Conservation (phyloP, 495 filamentous ascomycete species). For the Aspergillus hancockii region DNA sequence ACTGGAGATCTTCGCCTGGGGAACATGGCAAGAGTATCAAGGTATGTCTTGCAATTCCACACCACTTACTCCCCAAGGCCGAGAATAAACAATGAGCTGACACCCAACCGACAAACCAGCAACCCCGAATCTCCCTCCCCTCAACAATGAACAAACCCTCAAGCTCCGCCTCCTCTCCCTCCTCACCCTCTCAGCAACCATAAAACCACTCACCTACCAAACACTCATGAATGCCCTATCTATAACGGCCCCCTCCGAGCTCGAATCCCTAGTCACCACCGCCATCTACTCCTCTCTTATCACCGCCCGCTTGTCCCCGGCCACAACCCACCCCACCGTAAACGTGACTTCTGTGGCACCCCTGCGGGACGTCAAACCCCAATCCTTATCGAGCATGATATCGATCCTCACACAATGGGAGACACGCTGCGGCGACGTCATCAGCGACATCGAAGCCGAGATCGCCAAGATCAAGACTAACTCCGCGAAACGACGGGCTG, state of each 20-base stretch:
- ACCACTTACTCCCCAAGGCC: neutral
- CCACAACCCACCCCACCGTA: constrained; percentile 60
- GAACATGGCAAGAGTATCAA: constrained; percentile 80
- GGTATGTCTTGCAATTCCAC: constrained; percentile 35
- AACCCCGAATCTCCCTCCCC: constrained; percentile 62
- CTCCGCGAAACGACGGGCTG: constrained; percentile 54
- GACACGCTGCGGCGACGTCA: constrained; percentile 69
- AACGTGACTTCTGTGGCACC: constrained; percentile 77
- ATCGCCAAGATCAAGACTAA: constrained; percentile 57
- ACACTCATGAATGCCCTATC: constrained; percentile 65
- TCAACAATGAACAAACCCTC: constrained; percentile 70
- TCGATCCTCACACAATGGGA: constrained; percentile 71
- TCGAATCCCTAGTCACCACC: constrained; percentile 88
- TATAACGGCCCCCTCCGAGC: constrained; percentile 64
- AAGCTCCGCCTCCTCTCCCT: constrained; percentile 94
- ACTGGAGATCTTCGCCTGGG: constrained; percentile 91
- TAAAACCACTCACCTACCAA: constrained; percentile 69
- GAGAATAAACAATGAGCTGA: neutral
- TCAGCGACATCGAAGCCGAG: constrained; percentile 72
- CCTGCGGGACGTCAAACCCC: constrained; percentile 79
- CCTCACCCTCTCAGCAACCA: constrained; percentile 67
- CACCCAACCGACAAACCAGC: constrained; percentile 30
- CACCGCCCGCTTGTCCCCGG: constrained; percentile 77
- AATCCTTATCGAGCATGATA: constrained; percentile 66
- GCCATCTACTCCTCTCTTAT: constrained; percentile 86